A percentile compares a stretch with the other conserved stretches of the same genome.
Evolutionary conservation across 306 rosid genomes (phyloP).

Genomic region (Senna tora): DNA sequence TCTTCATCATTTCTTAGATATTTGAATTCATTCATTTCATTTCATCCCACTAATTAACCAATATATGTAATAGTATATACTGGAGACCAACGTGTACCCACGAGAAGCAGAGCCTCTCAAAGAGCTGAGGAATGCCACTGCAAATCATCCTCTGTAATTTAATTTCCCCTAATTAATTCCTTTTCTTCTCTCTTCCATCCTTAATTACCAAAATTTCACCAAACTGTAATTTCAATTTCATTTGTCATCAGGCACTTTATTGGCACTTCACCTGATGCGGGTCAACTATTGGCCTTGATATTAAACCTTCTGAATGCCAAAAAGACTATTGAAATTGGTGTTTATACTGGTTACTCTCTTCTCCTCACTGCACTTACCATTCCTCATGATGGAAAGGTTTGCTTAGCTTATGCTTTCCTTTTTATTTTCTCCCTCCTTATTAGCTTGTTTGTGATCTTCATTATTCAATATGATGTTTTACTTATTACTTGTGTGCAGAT

Average conservation of each 20-base stretch:
- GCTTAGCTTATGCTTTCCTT: background rate
- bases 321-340: constrained; percentile 68
- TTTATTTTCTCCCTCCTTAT: background rate
- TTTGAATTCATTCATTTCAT: background rate
- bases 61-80: constrained; percentile 49
- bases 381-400: constrained; percentile 62
- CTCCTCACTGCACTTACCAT: constrained; percentile 69
- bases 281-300: constrained; percentile 53
- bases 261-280: constrained; percentile 53
- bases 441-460: background rate
- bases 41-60: background rate
- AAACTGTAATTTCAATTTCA: background rate
- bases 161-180: background rate
- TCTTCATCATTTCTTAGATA: background rate
- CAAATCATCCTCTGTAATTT: constrained; percentile 49
- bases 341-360: constrained; percentile 70
- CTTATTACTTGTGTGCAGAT: constrained; percentile 40
- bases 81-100: constrained; percentile 71
- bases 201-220: background rate
- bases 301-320: constrained; percentile 54
- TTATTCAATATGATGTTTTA: background rate
- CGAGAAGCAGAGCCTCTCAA: constrained; percentile 57
- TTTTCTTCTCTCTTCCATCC: background rate
- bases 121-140: constrained; percentile 53
- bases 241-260: constrained; percentile 48